Conservation (phyloP, 306 rosid genomes). For the Cicer arietinum region DNA sequence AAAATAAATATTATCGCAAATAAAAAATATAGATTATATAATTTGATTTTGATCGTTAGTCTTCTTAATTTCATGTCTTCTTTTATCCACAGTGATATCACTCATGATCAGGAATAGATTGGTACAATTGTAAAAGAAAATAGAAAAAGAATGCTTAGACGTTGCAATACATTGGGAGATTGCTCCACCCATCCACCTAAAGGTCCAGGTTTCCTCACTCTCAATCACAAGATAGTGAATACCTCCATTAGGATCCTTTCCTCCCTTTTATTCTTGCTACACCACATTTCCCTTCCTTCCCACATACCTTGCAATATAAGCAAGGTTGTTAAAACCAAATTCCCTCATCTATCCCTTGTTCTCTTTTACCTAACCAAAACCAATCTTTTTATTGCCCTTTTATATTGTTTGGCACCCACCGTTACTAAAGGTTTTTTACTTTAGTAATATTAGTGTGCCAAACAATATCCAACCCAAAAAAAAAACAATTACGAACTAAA, state of each 20-base stretch:
- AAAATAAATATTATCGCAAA: background rate
- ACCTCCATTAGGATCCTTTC: background rate
- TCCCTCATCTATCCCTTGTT: background rate
- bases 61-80: too few relatives aligned
- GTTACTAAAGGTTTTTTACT: background rate
- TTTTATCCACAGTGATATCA: too few relatives aligned
- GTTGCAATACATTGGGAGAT: background rate
- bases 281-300: background rate
- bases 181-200: background rate
- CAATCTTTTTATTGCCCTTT: background rate
- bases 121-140: background rate
- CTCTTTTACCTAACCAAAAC: background rate
- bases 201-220: background rate
- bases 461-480: constrained; percentile 12
- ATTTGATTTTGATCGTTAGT: background rate
- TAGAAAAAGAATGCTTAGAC: background rate
- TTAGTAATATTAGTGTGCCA: background rate
- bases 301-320: too few relatives aligned
- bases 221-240: background rate
- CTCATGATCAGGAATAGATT: too few relatives aligned
- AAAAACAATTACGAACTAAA: constrained; percentile 4
- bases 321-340: too few relatives aligned
- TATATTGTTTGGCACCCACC: too few relatives aligned
- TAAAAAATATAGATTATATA: background rate
- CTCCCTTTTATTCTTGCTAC: background rate